Base-by-base conservation (phyloP, 768 basidiomycete species). In the Leccinum arenicola region DNA sequence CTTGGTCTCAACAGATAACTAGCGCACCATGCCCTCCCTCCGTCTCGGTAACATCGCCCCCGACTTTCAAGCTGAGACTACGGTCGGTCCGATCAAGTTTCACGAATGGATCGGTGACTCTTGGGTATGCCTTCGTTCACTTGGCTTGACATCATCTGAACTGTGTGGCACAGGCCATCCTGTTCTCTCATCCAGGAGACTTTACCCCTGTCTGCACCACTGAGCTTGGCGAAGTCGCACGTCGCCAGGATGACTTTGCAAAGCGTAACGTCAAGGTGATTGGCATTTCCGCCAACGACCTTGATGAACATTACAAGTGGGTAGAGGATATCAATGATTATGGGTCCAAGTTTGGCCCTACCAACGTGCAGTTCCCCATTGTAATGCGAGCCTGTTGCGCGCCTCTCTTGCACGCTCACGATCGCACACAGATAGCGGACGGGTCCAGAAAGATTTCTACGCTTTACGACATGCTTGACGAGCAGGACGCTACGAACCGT, bases 161-260 rank as follows among this genome's bases (percentile, higher is more conserved):
- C 40, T 6, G n/a, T 31, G 29, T 33, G n/a, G 29, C 29, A 29
- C 58, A 92, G 91, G 89, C 82, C 52, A 76, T 94, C 72, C 81
- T 98, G 57, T 98, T 98, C 84, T 96, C 94, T 31, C 95, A 97
- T 75, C 94, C 94, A 1, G 95, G 89, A 48, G 89, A 93, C 70
- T 93, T 93, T 71, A 91, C 90, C n/a, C 90, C 91, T 52, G 88
- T 95, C 54, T 95, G 92, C 83, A 95, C 97, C 51, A 99, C 97
- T 56, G 97, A 98, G 78, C 88, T 98, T 38, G 95, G 93, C 53
- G 96, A 97, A 73, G 95, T 97, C 48, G 89, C 97, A 52, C 88
- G 93, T 63, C 90, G 92, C 60, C 82, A 85, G 12, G 78, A 79
- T 15, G 95, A 98, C 74, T 99, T 98, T 72, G 80, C 77, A 52